These are phyloP conservation scores for Hypoxylon perforatum DNA, from an alignment of 495 filamentous ascomycete genomes.

Conservation along the genomic window DNA sequence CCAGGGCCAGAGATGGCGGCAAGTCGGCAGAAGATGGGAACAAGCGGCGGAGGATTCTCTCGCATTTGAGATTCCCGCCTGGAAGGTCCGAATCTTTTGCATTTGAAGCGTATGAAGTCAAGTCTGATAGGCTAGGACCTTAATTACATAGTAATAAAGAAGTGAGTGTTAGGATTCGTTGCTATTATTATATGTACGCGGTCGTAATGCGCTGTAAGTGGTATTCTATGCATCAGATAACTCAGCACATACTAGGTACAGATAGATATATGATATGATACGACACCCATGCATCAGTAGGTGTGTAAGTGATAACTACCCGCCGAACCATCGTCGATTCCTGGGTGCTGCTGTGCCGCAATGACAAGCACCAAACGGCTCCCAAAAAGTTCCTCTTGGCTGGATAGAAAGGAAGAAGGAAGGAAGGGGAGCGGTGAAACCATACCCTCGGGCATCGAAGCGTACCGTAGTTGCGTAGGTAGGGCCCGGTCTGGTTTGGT, in stretches of 20 bases:
- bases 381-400: slow-evolving; percentile 2
- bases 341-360: neutral
- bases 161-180: too few relatives aligned
- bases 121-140: too few relatives aligned
- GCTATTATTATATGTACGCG: neutral
- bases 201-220: too few relatives aligned
- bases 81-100: slow-evolving; percentile 24
- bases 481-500: neutral
- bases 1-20: too few relatives aligned
- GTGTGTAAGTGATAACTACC: neutral
- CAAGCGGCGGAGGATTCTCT: neutral
- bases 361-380: slow-evolving; percentile 13
- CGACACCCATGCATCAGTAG: neutral
- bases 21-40: neutral
- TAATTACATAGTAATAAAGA: too few relatives aligned
- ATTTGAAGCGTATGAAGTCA: neutral
- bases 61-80: slow-evolving; percentile 18
- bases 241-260: too few relatives aligned
- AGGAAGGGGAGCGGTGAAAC: slow-evolving; percentile 26
- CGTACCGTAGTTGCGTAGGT: too few relatives aligned
- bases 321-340: slow-evolving; percentile 11
- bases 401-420: neutral
- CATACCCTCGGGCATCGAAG: slow-evolving; percentile 21
- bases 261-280: neutral
- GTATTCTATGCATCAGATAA: too few relatives aligned